phyloP scores from a whole-genome alignment of 2,329 filamentous ascomycete species.

The Seiridium cupressi region DNA sequence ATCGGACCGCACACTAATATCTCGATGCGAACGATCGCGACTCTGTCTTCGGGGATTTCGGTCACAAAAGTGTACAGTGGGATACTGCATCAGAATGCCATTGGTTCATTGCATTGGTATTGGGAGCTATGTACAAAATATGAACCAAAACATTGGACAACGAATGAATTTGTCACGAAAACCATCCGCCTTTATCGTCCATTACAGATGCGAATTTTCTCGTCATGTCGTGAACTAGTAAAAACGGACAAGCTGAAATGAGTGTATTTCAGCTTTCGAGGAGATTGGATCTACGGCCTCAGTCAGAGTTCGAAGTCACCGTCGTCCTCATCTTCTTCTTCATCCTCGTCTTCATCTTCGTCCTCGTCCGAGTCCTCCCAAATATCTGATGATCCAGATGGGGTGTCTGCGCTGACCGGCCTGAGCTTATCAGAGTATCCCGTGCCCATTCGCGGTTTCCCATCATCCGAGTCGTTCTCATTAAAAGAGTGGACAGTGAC shows the following conservation, averaged over 20 bases:
- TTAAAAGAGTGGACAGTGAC: conserved; percentile 79
- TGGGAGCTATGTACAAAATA: conserved; percentile 6
- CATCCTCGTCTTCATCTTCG: conserved; percentile 12
- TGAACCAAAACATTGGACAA: neutral
- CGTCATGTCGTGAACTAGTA: too few relatives aligned
- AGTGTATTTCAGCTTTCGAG: too few relatives aligned
- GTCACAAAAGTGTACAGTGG: too few relatives aligned
- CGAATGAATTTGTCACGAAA: neutral
- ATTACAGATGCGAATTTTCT: too few relatives aligned
- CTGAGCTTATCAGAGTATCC: conserved; percentile 61
- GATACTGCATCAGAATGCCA: neutral
- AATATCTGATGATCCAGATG: neutral
- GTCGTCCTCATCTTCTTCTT: neutral
- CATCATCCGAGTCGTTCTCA: conserved; percentile 64
- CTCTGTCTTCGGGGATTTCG: neutral
- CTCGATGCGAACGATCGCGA: neutral
- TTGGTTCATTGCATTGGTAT: neutral
- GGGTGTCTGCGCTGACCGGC: conserved; percentile 18
- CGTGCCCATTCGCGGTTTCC: conserved; percentile 54
- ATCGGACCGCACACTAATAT: too few relatives aligned
- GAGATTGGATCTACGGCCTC: too few relatives aligned
- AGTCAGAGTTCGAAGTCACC: neutral
- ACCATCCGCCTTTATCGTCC: neutral
- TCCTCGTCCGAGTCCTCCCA: conserved; percentile 12
- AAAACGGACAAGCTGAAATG: too few relatives aligned